A percentile compares a stretch with the other conserved stretches of the same genome.
These are phyloP conservation scores for Vanilla planifolia DNA, from an alignment of 106 monocot genomes.

Conservation along the genomic window DNA sequence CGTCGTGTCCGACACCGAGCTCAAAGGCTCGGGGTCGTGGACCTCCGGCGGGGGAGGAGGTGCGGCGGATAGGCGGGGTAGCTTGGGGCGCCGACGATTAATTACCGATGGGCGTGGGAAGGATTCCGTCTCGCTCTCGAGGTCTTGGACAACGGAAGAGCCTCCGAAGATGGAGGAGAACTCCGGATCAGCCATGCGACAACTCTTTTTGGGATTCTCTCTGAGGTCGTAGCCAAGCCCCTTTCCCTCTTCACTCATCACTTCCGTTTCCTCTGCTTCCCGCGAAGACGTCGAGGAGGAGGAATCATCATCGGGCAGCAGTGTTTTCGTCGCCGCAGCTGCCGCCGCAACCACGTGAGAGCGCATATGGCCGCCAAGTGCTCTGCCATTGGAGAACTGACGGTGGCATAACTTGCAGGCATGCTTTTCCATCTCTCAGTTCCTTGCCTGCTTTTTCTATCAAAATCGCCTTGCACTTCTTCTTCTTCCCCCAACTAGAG, in stretches of 20 bases:
- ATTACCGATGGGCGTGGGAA: constrained; percentile 10
- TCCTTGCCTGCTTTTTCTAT: not conserved
- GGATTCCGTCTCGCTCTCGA: constrained; percentile 74
- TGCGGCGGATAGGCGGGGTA: constrained; percentile 30
- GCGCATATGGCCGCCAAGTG: constrained; percentile 54
- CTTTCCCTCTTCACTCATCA: not conserved
- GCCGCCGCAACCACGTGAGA: constrained; percentile 19
- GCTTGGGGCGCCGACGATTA: constrained; percentile 33
- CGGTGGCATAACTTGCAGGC: constrained; percentile 47
- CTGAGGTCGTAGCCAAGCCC: constrained; percentile 46
- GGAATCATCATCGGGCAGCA: constrained; percentile 12
- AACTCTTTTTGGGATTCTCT: constrained; percentile 64
- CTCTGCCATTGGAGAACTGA: constrained; percentile 36
- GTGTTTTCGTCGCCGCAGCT: not conserved
- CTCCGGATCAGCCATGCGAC: constrained; percentile 47
- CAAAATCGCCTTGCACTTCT: not conserved
- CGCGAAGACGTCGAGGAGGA: constrained; percentile 24
- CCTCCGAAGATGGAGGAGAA: constrained; percentile 20
- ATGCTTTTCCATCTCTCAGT: constrained; percentile 24
- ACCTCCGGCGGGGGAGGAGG: constrained; percentile 2
- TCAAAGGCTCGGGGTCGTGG: constrained; percentile 33
- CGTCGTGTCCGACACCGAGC: constrained; percentile 50
- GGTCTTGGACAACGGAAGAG: constrained; percentile 43
- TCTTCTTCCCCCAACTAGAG: constrained; percentile 3
- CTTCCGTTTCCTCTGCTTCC: constrained; percentile 3